Evolutionary conservation across 768 basidiomycete species (phyloP).

Genomic region (Kwoniella sp.): DNA sequence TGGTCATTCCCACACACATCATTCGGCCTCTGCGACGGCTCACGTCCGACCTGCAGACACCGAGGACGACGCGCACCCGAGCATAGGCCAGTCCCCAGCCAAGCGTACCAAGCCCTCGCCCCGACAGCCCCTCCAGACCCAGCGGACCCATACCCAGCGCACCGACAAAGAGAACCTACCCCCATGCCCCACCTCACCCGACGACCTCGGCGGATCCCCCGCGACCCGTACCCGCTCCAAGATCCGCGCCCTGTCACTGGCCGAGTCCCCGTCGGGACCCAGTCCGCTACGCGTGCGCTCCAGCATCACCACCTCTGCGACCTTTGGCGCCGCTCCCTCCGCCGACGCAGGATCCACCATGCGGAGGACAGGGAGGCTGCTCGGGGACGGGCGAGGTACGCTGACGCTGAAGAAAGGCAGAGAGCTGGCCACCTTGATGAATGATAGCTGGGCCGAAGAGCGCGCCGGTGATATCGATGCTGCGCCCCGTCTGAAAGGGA

Average conservation of each 20-base stretch:
- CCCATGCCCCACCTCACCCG: background rate
- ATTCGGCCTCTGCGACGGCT: too few species aligned
- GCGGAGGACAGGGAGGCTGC: slow-evolving; percentile 1
- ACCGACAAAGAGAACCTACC: slow-evolving; percentile 32
- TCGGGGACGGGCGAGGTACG: slow-evolving; percentile 31
- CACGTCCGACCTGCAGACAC: too few species aligned
- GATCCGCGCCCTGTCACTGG: slow-evolving; percentile 6
- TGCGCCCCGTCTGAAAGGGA: too few species aligned
- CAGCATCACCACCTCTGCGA: too few species aligned
- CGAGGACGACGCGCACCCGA: too few species aligned
- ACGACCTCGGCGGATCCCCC: slow-evolving; percentile 18
- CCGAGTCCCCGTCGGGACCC: background rate
- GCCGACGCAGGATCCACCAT: background rate
- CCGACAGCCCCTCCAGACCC: background rate
- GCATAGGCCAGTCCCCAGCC: slow-evolving; percentile 2
- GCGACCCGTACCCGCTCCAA: slow-evolving; percentile 34
- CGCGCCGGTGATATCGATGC: background rate
- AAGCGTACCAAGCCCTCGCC: slow-evolving; percentile 1
- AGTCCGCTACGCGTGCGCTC: slow-evolving; percentile 3
- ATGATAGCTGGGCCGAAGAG: background rate
- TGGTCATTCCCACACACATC: too few species aligned
- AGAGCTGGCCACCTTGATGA: slow-evolving; percentile 14
- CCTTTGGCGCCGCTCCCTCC: background rate
- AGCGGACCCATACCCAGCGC: background rate
- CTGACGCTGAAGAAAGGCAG: slow-evolving; percentile 36